A percentile compares a stretch with the other conserved stretches of the same genome.
Evolutionary conservation across 1,139 yeast species (phyloP).

Genomic region (Geotrichum europaeum): DNA sequence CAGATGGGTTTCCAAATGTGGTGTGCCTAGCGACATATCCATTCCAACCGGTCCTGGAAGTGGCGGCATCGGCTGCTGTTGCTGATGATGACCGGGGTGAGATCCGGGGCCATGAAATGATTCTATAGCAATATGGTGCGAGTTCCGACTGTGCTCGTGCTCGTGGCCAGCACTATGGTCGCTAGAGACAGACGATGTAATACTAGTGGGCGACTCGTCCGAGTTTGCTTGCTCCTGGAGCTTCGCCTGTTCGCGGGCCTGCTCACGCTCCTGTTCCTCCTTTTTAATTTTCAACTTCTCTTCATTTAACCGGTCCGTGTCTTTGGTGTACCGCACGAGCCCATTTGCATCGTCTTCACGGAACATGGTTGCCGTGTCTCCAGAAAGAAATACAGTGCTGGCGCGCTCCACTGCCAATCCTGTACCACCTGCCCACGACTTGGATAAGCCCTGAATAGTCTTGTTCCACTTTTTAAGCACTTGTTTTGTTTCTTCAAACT

Average conservation of each 20-base stretch:
- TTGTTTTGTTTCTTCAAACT: slow-evolving; percentile 29
- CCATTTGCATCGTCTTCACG: slow-evolving; percentile 4
- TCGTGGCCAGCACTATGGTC: neutral
- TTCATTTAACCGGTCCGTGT: slow-evolving; percentile 11
- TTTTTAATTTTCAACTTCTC: neutral
- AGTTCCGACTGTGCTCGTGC: neutral
- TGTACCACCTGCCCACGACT: slow-evolving; percentile 37
- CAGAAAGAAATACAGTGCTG: slow-evolving; percentile 32
- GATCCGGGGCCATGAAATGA: neutral
- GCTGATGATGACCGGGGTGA: neutral
- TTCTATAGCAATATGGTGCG: neutral
- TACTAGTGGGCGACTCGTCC: neutral
- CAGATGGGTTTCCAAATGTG: neutral
- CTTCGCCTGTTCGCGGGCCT: neutral
- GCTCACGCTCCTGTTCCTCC: neutral
- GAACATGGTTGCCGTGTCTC: slow-evolving; percentile 10
- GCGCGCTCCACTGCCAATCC: slow-evolving; percentile 35
- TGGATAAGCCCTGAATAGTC: slow-evolving; percentile 27
- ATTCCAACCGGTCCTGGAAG: neutral
- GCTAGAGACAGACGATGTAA: neutral
- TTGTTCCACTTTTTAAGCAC: slow-evolving; percentile 34
- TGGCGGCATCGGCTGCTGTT: neutral
- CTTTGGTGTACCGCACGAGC: slow-evolving; percentile 8
- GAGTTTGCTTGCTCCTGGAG: neutral
- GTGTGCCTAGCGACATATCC: neutral